Conservation (phyloP, 1,284 basidiomycete genomes). For the Malassezia globosa region DNA sequence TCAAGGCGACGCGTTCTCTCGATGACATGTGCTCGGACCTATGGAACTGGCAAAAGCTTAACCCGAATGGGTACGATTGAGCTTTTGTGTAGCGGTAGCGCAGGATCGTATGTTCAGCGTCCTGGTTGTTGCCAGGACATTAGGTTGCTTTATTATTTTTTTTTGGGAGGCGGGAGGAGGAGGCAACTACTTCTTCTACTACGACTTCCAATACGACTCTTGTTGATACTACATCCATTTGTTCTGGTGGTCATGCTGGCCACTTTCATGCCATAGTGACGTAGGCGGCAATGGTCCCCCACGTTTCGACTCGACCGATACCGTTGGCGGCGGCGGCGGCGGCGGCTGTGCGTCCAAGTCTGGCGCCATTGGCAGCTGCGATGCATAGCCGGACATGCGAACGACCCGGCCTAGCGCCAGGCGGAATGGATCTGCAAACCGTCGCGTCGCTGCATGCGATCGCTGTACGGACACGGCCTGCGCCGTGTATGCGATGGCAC, state of each 20-base stretch:
- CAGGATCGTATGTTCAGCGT: no score
- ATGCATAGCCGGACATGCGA: slow-evolving; percentile 21
- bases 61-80: slow-evolving; percentile 47
- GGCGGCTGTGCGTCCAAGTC: background rate
- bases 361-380: background rate
- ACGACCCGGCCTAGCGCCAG: slow-evolving; percentile 30
- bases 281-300: background rate
- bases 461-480: slow-evolving; percentile 37
- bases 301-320: no score
- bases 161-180: no score
- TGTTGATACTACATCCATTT: no score
- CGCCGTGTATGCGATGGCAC: slow-evolving; percentile 39
- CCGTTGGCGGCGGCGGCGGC: background rate
- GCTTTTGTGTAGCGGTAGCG: background rate
- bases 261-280: background rate
- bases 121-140: no score
- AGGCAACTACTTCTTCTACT: no score
- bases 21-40: slow-evolving; percentile 42
- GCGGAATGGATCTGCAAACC: slow-evolving; percentile 42
- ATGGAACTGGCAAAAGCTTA: slow-evolving; percentile 48
- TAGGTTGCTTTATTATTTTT: no score
- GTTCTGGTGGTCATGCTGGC: no score
- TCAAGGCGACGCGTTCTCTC: slow-evolving; percentile 58
- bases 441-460: slow-evolving; percentile 36
- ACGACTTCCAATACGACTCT: no score